Evolutionary conservation across 2,329 filamentous ascomycete genomes (phyloP), one percentile per base, ranked within the genome.

Genomic region (Aspergillus intermedius): DNA sequence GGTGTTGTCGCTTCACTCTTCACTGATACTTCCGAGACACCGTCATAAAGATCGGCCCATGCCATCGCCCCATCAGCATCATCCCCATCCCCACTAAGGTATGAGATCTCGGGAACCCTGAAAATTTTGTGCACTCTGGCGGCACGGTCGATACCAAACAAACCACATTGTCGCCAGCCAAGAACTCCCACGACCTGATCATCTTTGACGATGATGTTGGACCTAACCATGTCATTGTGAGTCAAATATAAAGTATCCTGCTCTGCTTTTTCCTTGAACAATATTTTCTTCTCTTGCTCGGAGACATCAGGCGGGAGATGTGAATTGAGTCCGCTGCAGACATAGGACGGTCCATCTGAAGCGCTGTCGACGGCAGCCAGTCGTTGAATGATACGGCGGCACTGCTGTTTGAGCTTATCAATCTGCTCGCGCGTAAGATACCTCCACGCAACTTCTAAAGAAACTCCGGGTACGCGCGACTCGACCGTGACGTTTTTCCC

Each of bases 151-250:
- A 61, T 58, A 13, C 68, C 67, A 54, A 72, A 72, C 47, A 64
- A 70, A 37, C 69, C 69, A 42, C 67, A 62, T 47, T 67, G 59
- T 47, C 62, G 59, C 69, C 69, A 72, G n/a, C 65, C 67, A 41
- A 60, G 52, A 22, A 72, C 57, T 17, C 68, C 69, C 42, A 71
- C 65, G 21, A 71, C 60, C 39, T 57, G 62, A 50, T 61, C 64
- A 44, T 67, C 54, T 15, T 67, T 60, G 23, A 72, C 62, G 32
- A 71, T 61, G 6, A 72, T 62, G 51, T 71, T 71, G 6, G 63
- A 61, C 17, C 58, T 61, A 10, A 59, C 49, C 57, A 72, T 55
- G 44, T 69, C 57, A 46, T 72, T 72, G 54, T 72, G 69, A 7
- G 62, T 61, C 5, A 72, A 52, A 28, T 45, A 56, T 2, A 71